phyloP scores from a whole-genome alignment of 495 filamentous ascomycete species.

The Mycothermus thermophilus region DNA sequence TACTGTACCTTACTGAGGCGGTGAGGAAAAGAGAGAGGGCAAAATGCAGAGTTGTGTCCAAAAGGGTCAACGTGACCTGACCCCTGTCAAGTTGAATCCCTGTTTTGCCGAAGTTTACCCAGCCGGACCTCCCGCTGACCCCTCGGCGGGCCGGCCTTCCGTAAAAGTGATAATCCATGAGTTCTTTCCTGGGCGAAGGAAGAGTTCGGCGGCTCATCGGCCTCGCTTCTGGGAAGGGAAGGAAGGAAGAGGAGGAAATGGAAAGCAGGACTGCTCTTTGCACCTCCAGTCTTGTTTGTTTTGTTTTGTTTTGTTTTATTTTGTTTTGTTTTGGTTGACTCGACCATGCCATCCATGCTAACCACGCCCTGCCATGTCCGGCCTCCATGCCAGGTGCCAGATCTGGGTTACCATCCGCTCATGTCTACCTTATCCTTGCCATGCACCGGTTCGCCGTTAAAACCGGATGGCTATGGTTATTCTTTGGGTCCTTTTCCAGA shows the following conservation, averaged over 20 bases:
- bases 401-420: too few relatives aligned
- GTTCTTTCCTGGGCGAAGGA: too few relatives aligned
- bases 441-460: too few relatives aligned
- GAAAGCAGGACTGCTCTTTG: not conserved
- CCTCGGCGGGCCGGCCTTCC: constrained; percentile 7
- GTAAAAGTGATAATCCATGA: constrained; percentile 1
- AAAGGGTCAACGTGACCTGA: too few relatives aligned
- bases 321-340: not conserved
- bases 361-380: too few relatives aligned
- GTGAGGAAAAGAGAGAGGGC: too few relatives aligned
- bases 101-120: constrained; percentile 10
- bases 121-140: constrained; percentile 1
- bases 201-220: too few relatives aligned
- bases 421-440: too few relatives aligned
- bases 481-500: not conserved
- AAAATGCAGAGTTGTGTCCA: too few relatives aligned
- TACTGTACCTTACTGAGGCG: too few relatives aligned
- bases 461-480: not conserved
- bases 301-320: not conserved
- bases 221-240: constrained; percentile 1
- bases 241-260: not conserved
- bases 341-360: too few relatives aligned
- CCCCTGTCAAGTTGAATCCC: not conserved
- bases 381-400: too few relatives aligned
- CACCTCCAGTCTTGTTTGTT: not conserved